These are phyloP conservation scores for carrot (Daucus carota) DNA, from an alignment of 129 eudicot species.

Conservation along the genomic window DH1_v3.0 NC_030388.2:26681001-26681500, in stretches of 20 bases:
- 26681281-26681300: conserved; percentile 40
- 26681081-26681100: conserved; percentile 30
- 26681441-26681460: no score
- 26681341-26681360: no score
- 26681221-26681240: conserved; percentile 66
- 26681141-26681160: conserved; percentile 82
- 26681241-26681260: conserved; percentile 66
- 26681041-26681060: conserved; percentile 51
- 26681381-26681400: no score
- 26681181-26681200: conserved; percentile 88
- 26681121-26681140: conserved; percentile 47
- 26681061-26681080: conserved; percentile 44
- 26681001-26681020: conserved; percentile 40
- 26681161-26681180: conserved; percentile 81
- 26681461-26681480: conserved; percentile 21
- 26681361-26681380: no score
- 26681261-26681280: conserved; percentile 48
- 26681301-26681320: conserved; percentile 25
- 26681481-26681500: conserved; percentile 18
- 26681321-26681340: conserved; percentile 85
- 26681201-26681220: conserved; percentile 75
- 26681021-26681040: conserved; percentile 47
- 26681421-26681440: no score
- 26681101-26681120: conserved; percentile 43
- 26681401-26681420: no score